Evolutionary conservation across 108 stramenopile species (phyloP), one percentile per base, ranked within the genome.

Genomic region (Fistulifera pelliculosa): DNA sequence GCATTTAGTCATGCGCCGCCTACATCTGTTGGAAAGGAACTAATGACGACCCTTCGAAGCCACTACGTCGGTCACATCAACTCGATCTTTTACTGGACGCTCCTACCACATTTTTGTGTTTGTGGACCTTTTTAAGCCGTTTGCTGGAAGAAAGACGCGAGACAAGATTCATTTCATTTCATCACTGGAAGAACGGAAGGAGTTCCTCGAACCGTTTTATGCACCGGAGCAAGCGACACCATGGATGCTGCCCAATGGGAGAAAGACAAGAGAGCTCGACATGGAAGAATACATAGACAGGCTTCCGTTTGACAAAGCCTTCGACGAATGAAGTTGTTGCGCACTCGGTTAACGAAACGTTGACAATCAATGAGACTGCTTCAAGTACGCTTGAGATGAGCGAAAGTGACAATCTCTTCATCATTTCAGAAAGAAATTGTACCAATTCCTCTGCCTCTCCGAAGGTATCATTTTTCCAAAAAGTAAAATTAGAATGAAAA

Each of bases 91-190:
- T 74, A 8, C 19, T 65, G 17, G 62, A 68, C 38, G 49, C 62
- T 16, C 73, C 73, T 4, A 23, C 44, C 0, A 35, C 60, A 12
- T 74, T 74, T 65, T 56, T 53, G 11, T 47, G 62, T 0, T 35
- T 74, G 19, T 74, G 73, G 73, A 74, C 52, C 2, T 68, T 14
- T 64, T 74, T 26, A 41, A 47, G 19, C 73, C 67, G 12, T 69
- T 68, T 19, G 22, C 68, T 1, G 73, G 67, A 40, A 53, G 35
- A 11, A 50, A 61, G 4, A 74, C 67, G 10, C 23, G 41, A 17
- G 48, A 49, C 12, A 74, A 65, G 55, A 74, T 74, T 45, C 24
- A 47, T 13, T 59, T 74, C 18, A 24, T 74, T 11, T 21, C 38
- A n/a, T 54, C 27, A 40, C 19, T 31, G 39, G 41, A 54, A 16